phyloP scores from a whole-genome alignment of 495 filamentous ascomycete species.

The Rostrohypoxylon terebratum region DNA sequence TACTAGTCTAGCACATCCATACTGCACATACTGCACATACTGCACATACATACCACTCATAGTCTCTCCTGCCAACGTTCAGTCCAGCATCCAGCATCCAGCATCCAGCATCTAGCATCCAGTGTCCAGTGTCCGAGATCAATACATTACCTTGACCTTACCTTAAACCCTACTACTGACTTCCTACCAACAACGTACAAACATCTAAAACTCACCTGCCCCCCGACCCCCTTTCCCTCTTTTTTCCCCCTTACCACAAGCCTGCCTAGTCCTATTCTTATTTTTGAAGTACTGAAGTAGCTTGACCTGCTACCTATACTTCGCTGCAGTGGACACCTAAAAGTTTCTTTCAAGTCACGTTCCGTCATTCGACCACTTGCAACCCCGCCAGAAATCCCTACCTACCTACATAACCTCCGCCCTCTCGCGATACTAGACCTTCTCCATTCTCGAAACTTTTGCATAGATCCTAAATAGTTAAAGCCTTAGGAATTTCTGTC shows the following conservation, averaged over 20 bases:
- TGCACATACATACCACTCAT: background rate
- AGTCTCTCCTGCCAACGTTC: slow-evolving; percentile 18
- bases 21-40: background rate
- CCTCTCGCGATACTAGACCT: slow-evolving; percentile 45
- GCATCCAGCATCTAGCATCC: slow-evolving; percentile 4
- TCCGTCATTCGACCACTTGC: slow-evolving; percentile 51
- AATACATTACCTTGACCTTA: slow-evolving; percentile 20
- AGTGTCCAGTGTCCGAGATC: slow-evolving; percentile 14
- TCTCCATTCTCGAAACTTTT: slow-evolving; percentile 36
- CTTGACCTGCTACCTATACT: slow-evolving; percentile 38
- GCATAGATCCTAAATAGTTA: slow-evolving; percentile 40
- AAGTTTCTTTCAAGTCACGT: slow-evolving; percentile 45
- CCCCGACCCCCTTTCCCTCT: slow-evolving; percentile 22
- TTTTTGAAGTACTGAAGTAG: slow-evolving; percentile 39
- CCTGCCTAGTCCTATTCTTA: slow-evolving; percentile 38
- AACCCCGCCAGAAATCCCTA: slow-evolving; percentile 53
- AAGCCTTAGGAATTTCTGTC: slow-evolving; percentile 31
- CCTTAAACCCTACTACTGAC: slow-evolving; percentile 3
- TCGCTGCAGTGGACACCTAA: slow-evolving; percentile 44
- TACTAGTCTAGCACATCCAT: background rate
- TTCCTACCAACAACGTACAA: slow-evolving; percentile 22
- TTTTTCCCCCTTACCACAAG: slow-evolving; percentile 35
- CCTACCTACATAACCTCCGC: slow-evolving; percentile 51
- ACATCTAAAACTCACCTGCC: slow-evolving; percentile 28
- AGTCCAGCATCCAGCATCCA: background rate